Evolutionary conservation across 1,284 basidiomycete species (phyloP).

Genomic region (Bjerkandera adusta): DNA sequence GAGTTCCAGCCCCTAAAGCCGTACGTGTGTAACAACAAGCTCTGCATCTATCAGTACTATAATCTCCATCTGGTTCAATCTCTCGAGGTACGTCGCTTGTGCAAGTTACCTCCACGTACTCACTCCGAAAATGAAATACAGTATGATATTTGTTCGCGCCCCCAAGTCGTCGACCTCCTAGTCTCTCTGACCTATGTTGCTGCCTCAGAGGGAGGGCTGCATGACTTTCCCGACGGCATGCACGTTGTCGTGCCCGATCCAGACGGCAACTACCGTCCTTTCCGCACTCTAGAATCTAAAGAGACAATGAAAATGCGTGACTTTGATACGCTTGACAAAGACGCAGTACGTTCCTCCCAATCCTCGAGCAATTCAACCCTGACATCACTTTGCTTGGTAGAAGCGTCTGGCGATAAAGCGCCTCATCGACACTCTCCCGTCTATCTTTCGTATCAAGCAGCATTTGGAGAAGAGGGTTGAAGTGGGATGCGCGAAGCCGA

Average conservation of each 20-base stretch:
- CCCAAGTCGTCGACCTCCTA: slow-evolving; percentile 55
- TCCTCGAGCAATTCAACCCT: slow-evolving; percentile 17
- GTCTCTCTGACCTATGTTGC: slow-evolving; percentile 56
- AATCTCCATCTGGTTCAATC: slow-evolving; percentile 58
- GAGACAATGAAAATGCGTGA: no score
- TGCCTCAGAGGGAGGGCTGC: slow-evolving; percentile 45
- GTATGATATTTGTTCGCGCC: slow-evolving; percentile 63
- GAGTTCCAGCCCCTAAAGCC: slow-evolving; percentile 61
- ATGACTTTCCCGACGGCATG: slow-evolving; percentile 56
- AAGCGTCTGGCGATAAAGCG: slow-evolving; percentile 44
- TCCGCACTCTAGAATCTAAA: no score
- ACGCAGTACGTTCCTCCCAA: slow-evolving; percentile 25
- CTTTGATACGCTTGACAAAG: slow-evolving; percentile 10
- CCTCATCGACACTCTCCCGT: slow-evolving; percentile 45
- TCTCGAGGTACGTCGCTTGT: slow-evolving; percentile 43
- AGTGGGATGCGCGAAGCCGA: slow-evolving; percentile 46
- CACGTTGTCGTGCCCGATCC: slow-evolving; percentile 49
- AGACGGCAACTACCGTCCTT: background rate
- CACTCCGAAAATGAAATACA: no score
- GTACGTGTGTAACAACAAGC: slow-evolving; percentile 57
- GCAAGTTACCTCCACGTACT: no score
- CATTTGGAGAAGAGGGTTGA: slow-evolving; percentile 48
- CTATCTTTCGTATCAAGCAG: slow-evolving; percentile 53
- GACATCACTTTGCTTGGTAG: slow-evolving; percentile 22
- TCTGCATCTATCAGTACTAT: slow-evolving; percentile 67